Base-by-base conservation (phyloP, 129 eudicot genomes). In the carrot (Daucus carota) region DNA sequence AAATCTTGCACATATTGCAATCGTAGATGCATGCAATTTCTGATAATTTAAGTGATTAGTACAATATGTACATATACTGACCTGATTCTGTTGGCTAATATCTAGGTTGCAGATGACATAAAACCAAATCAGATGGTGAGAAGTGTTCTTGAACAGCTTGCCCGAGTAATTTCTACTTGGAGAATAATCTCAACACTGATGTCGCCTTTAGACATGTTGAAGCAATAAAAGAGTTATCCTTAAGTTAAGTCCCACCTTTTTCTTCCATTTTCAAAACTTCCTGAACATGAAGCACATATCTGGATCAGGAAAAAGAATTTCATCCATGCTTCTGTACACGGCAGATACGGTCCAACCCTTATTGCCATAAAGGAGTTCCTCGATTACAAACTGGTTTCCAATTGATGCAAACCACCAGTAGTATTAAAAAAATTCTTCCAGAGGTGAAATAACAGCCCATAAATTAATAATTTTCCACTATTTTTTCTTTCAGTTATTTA, bases 291-390 rank as follows among this genome's bases (percentile, higher is more conserved):
- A 6, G 18, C 29, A 32, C 34, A 15, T 22, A 24, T 28, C 32
- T 28, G 29, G 32, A 24, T n/a, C 29, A 28, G 32, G 15, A 29
- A 29, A 24, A 15, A 36, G n/a, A 2, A 22, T 45, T 41, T 66
- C 54, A 47, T 47, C 54, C 22, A 16, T 20, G 28, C 9, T 31
- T 36, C 20, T 36, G 71, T 43, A 45, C n/a, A 33, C 33, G 63
- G 62, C 87, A 92, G 97, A 78, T 94, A 68, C 84, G 97, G 41
- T 70, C 86, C 59, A 91, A 94, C 77, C 96, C 97, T 6, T 86
- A 83, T 74, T 89, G 97, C 77, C 91, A 94, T 86, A 89, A 88
- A 82, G 97, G 99, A 38, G 86, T 88, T 8, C 90, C 90, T 11
- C 97, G 97, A 50, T 80, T 94, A 38, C 82, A 87, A 79, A 94